Base-by-base conservation (phyloP, 352 stramenopile species). In the Phytophthora cryptogea region DNA sequence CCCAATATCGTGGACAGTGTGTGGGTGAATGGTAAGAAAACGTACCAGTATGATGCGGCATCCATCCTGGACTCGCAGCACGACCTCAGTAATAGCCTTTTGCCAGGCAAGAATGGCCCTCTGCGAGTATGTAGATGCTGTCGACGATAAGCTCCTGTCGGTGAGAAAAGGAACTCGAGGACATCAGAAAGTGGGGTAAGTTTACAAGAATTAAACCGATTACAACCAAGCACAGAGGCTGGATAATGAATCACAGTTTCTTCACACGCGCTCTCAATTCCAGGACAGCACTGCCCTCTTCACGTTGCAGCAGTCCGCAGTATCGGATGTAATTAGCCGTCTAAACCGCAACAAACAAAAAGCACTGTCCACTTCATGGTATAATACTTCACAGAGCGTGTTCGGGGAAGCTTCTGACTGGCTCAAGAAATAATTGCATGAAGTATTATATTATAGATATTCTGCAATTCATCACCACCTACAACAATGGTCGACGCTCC, bases 101-200 rank as follows among this genome's bases (percentile, higher is more conserved):
- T 91, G 30, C 79, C 84, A 14, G 84, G 84, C 8, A 90, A 90
- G 59, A 93, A 93, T 47, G 84, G 84, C 1, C 64, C 76, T 16
- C 73, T 86, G 33, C 78, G 70, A 50, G 74, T 89, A 23, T 90
- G 78, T 36, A 67, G 63, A 39, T 93, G 81, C 55, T 93, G 84
- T 57, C 71, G 78, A 27, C 66, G 30, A 32, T 65, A 45, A 54
- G 40, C 1, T 23, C 2, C 20, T 23, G 20, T 23, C 20, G 20
- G 20, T 23, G 20, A 1, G 20, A 23, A 1, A 23, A 23, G 20
- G 20, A 23, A 2, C 20, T 23, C 20, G 20, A 23, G 20, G 20
- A 23, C 20, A 23, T 23, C 20, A 23, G 1, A 23, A 23, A 23
- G 20, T 23, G 20, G 20, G 20, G 20, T 23, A 23, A 23, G 2